Evolutionary conservation across 1,284 basidiomycete genomes (phyloP), one percentile per base, ranked within the genome.

Genomic region (Ganoderma lucidum): DNA sequence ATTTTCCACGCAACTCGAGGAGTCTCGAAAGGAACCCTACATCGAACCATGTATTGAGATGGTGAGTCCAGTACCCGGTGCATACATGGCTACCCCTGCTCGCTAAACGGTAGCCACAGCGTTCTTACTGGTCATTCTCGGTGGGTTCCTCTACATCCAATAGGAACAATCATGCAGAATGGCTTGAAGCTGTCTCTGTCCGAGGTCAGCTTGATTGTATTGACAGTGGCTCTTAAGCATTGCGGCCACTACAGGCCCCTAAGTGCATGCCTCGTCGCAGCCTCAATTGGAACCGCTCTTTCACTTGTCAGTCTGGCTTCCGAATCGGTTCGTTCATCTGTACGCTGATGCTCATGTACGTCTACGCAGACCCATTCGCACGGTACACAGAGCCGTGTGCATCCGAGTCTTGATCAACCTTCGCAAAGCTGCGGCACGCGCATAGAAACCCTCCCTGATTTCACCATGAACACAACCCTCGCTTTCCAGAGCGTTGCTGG

Each of bases 381-480:
- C 30, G 19, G 32, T 63, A 15, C 62, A 63, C 44, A 63, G 62
- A 30, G 62, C 44, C 9, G 15, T 63, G n/a, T 63, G 62, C 32
- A n/a, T 44, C 15, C 28, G 62, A 6, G 62, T 51, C 19, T 32
- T 63, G 30, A 44, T 39, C 62, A 63, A 63, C 45, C 62, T 63
- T 32, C 62, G 45, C 30, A 63, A 51, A 17, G 62, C 45, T 32
- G 62, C 44, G 3, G 62, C 45, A 17, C 19, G 19, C 14, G 15
- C 45, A 3, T 63, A 19, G 30, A 12, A 2, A n/a, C 28, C n/a
- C 8, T 45, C 28, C 17, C 32, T 45, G n/a, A n/a, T 19, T 63
- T 37, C 19, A 48, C 62, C 37, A 44, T 44, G 8, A 1, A 35
- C 45, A 48, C 45, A 19, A 39, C 44, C 14, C 15, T 51, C 15